These are phyloP conservation scores for Elongisporangium undulatum DNA, from an alignment of 352 stramenopile species.

Conservation along the genomic window DNA sequence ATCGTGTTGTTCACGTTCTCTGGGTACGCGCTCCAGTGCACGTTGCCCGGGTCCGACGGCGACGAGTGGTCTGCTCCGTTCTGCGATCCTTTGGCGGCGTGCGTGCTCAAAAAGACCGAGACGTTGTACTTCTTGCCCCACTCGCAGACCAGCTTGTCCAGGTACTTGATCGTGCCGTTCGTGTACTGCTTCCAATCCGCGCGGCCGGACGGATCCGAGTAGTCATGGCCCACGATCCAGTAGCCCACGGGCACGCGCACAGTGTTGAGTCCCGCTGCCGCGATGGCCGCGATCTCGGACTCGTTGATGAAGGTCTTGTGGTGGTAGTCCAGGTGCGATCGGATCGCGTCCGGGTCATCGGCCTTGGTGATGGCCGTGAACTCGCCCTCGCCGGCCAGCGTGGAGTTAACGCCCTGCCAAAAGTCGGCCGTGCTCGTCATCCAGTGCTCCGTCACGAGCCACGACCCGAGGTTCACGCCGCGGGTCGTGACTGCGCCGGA, in stretches of 20 bases:
- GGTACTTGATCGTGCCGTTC: constrained; percentile 17
- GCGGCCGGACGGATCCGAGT: constrained; percentile 34
- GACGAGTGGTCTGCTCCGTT: constrained; percentile 73
- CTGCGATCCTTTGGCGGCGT: constrained; percentile 69
- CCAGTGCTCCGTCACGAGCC: constrained; percentile 78
- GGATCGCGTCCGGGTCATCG: constrained; percentile 25
- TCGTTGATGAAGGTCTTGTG: constrained; percentile 67
- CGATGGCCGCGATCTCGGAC: constrained; percentile 57
- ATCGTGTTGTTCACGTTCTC: constrained; percentile 67
- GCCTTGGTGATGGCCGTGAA: constrained; percentile 55
- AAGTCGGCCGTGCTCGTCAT: constrained; percentile 61
- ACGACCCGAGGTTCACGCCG: constrained; percentile 74
- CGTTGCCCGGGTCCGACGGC: constrained; percentile 28
- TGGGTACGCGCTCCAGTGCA: constrained; percentile 38
- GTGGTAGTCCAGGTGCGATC: constrained; percentile 44
- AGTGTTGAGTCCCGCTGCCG: constrained; percentile 61
- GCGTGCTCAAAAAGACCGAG: constrained; percentile 49
- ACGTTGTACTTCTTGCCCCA: constrained; percentile 42
- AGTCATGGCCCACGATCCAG: constrained; percentile 75
- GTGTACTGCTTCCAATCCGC: constrained; percentile 44
- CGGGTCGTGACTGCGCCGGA: constrained; percentile 34
- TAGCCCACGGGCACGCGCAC: constrained; percentile 78
- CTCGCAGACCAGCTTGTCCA: constrained; percentile 25
- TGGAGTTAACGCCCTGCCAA: constrained; percentile 39
- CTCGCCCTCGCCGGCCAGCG: constrained; percentile 41